Evolutionary conservation across 192 early-diverging fungal genomes (phyloP).

Genomic region (Rhizophagus clarus): DNA sequence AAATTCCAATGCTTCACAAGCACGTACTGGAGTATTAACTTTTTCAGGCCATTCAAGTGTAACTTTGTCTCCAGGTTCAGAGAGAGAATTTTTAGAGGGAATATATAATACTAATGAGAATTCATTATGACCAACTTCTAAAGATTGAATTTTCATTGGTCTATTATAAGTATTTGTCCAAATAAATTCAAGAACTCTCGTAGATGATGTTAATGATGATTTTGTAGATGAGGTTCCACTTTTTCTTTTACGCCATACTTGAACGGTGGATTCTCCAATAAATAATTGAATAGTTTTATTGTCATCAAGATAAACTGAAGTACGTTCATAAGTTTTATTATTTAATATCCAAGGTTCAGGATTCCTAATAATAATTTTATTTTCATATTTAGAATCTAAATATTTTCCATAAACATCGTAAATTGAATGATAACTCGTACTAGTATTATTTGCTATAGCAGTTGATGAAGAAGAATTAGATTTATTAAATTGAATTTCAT

Average conservation of each 20-base stretch:
- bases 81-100: too few relatives aligned
- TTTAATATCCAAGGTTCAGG: background rate
- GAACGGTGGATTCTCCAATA: background rate
- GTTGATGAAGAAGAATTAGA: too few relatives aligned
- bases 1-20: background rate
- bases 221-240: too few relatives aligned
- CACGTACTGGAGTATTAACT: background rate
- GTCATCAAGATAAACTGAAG: background rate
- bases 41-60: background rate
- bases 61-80: background rate
- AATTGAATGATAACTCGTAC: background rate
- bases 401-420: background rate
- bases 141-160: background rate
- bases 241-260: background rate
- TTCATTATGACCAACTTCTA: background rate
- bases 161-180: background rate
- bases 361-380: background rate
- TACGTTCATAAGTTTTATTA: background rate
- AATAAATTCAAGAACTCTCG: background rate
- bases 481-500: background rate
- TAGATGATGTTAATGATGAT: background rate
- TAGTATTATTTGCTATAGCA: too few relatives aligned
- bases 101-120: background rate
- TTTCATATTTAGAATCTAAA: background rate
- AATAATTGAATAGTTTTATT: background rate